A percentile compares a stretch with the other conserved stretches of the same genome.
Conservation (phyloP, 768 basidiomycete species). For the Hortiboletus flavorubellus region DNA sequence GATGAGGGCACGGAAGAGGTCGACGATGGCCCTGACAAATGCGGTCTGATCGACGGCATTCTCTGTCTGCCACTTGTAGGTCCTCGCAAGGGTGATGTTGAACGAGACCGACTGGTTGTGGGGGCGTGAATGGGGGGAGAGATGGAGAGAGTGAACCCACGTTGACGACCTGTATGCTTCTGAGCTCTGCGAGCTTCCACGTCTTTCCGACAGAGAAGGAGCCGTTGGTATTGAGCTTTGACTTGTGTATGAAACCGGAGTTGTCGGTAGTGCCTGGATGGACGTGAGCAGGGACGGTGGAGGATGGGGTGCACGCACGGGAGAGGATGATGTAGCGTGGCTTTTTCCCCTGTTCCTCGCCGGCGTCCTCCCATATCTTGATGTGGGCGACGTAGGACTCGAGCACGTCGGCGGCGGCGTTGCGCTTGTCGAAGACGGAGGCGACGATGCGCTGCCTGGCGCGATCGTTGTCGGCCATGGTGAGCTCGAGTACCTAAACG, state of each 20-base stretch:
- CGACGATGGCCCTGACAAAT: slow-evolving; percentile 68
- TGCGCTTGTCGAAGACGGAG: slow-evolving; percentile 78
- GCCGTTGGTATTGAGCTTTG: slow-evolving; percentile 91
- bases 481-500: slow-evolving; percentile 8
- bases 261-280: slow-evolving; percentile 56
- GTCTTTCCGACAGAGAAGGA: slow-evolving; percentile 97
- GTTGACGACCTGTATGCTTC: slow-evolving; percentile 69
- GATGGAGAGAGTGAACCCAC: slow-evolving; percentile 43
- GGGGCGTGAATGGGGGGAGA: slow-evolving; percentile 16
- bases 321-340: slow-evolving; percentile 89
- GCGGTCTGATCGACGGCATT: slow-evolving; percentile 61
- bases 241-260: slow-evolving; percentile 85
- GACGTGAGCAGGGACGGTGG: neutral
- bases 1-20: slow-evolving; percentile 52
- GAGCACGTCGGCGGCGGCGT: slow-evolving; percentile 57
- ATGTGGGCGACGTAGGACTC: slow-evolving; percentile 85
- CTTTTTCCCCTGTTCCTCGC: slow-evolving; percentile 71
- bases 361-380: slow-evolving; percentile 91
- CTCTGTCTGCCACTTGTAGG: slow-evolving; percentile 90
- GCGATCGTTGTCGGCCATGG: slow-evolving; percentile 45
- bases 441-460: slow-evolving; percentile 69
- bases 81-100: slow-evolving; percentile 82
- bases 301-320: slow-evolving; percentile 52
- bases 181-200: slow-evolving; percentile 83
- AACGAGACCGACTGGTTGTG: slow-evolving; percentile 55